Conservation (phyloP, 169 alveolate species). For the Plasmodium malariae region DNA sequence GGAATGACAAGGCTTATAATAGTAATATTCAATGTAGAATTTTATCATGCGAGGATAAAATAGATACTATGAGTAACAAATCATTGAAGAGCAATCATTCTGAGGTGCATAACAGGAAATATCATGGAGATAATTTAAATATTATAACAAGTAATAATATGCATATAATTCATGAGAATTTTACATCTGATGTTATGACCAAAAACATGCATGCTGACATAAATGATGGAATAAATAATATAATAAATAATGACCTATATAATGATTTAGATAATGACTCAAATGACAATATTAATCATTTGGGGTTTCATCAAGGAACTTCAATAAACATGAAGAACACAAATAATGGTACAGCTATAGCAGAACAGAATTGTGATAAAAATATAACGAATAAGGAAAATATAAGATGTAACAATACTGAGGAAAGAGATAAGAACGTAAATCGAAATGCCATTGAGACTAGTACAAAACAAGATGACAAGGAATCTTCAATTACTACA, state of each 20-base stretch:
- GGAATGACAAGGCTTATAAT: not conserved
- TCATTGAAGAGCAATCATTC: not conserved
- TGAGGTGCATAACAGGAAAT: not conserved
- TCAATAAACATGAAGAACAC: not conserved
- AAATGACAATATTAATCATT: not conserved
- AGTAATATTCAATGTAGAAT: not conserved
- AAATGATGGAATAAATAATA: not conserved
- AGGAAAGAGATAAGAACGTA: not conserved
- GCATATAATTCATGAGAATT: not conserved
- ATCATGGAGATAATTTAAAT: not conserved
- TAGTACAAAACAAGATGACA: not conserved
- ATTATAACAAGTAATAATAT: not conserved
- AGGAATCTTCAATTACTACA: not conserved
- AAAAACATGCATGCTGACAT: not conserved
- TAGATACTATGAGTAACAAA: conserved; percentile 9
- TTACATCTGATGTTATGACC: not conserved
- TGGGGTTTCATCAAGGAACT: not conserved
- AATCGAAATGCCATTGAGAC: not conserved
- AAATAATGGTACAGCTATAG: too few relatives aligned
- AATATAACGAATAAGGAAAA: not conserved
- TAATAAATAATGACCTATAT: not conserved
- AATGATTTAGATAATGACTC: not conserved
- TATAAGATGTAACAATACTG: not conserved
- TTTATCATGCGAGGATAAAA: not conserved
- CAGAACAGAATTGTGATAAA: not conserved